A percentile compares a stretch with the other conserved stretches of the same genome.
Evolutionary conservation across 169 alveolate species (phyloP).

Genomic region (Cytauxzoon felis): DNA sequence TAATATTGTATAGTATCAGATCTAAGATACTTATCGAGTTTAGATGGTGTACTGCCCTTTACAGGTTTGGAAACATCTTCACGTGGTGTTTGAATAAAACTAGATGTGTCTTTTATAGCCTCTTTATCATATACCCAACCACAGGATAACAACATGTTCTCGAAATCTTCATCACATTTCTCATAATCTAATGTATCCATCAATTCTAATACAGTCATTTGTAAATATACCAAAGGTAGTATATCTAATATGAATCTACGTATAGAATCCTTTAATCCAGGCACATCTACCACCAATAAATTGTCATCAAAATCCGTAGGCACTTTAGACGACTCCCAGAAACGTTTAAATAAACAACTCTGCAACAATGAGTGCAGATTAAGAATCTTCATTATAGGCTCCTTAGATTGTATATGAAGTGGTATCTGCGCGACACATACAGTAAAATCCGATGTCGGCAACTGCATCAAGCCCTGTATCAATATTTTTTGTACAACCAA

Average conservation of each 20-base stretch:
- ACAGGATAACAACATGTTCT: constrained; percentile 23
- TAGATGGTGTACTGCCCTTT: constrained; percentile 4
- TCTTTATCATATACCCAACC: constrained; percentile 33
- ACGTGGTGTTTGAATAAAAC: constrained; percentile 26
- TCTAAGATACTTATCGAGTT: constrained; percentile 35
- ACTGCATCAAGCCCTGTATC: constrained; percentile 35
- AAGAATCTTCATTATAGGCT: constrained; percentile 28
- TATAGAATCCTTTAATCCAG: constrained; percentile 43
- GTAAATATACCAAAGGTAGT: constrained; percentile 45
- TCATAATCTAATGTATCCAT: constrained; percentile 13
- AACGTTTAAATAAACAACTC: constrained; percentile 34
- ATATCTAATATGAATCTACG: constrained; percentile 48
- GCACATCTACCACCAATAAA: constrained; percentile 31
- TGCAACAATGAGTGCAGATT: constrained; percentile 48
- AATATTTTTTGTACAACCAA: constrained; percentile 49
- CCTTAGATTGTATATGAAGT: constrained; percentile 34
- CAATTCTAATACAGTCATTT: constrained; percentile 51
- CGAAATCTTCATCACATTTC: constrained; percentile 47
- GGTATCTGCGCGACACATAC: constrained; percentile 59
- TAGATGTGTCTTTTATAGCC: constrained; percentile 19
- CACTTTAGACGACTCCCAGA: constrained; percentile 45
- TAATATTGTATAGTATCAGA: constrained; percentile 38
- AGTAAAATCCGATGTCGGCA: constrained; percentile 55
- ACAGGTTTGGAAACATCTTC: constrained; percentile 27
- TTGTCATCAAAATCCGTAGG: constrained; percentile 1